A percentile compares a stretch with the other conserved stretches of the same genome.
phyloP scores from a whole-genome alignment of 495 filamentous ascomycete genomes.

The Lepidopterella palustris region DNA sequence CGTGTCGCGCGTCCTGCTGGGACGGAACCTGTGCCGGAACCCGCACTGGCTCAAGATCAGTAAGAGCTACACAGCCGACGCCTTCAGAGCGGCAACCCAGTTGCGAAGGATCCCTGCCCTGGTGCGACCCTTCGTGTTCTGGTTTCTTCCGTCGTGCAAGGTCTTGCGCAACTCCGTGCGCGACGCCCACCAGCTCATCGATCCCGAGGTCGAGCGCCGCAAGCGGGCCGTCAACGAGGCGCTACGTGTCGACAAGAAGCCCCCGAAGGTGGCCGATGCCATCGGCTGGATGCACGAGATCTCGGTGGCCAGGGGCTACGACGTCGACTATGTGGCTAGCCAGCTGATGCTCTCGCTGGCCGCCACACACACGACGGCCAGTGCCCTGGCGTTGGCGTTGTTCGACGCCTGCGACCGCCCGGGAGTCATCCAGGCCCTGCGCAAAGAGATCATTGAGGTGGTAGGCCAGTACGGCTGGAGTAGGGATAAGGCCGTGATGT shows the following conservation, averaged over 20 bases:
- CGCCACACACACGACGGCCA: background rate
- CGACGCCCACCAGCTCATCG: background rate
- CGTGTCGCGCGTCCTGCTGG: background rate
- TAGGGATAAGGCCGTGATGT: background rate
- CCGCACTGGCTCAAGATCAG: background rate
- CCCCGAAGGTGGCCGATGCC: background rate
- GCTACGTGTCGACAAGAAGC: no score
- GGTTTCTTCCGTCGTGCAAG: background rate
- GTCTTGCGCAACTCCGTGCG: background rate
- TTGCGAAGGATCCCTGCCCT: background rate
- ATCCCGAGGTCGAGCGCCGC: background rate
- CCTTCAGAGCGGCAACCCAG: background rate
- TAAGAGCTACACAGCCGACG: background rate
- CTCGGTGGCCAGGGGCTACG: background rate
- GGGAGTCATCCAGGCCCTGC: background rate
- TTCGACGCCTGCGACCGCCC: background rate
- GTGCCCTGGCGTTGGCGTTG: background rate
- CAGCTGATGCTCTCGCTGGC: background rate
- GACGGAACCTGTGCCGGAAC: background rate
- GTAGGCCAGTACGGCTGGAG: conserved; percentile 1
- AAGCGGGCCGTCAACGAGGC: background rate
- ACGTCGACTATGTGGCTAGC: background rate
- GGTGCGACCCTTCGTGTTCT: background rate
- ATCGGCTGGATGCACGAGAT: background rate
- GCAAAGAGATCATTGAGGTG: background rate